These are phyloP conservation scores for Fistulinella cinereoalba DNA, from an alignment of 1,284 basidiomycete species.

Conservation along the genomic window DNA sequence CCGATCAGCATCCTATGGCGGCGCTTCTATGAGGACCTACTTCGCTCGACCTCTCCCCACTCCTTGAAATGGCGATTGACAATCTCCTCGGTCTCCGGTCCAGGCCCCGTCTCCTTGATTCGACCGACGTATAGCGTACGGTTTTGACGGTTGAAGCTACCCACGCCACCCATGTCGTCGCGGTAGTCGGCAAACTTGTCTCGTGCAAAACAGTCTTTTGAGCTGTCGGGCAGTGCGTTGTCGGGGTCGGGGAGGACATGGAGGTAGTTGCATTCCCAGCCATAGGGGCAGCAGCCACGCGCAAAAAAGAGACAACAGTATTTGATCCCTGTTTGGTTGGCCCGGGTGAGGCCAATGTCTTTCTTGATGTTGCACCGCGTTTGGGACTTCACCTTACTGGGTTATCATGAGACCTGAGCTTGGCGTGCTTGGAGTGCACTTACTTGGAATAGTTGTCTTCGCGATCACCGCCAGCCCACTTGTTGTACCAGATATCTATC, in stretches of 20 bases:
- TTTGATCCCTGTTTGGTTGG: slow-evolving; percentile 86
- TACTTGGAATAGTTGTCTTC: slow-evolving; percentile 93
- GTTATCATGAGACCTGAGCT: slow-evolving; percentile 3
- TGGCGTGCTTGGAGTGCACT: slow-evolving; percentile 28
- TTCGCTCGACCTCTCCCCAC: slow-evolving; percentile 93
- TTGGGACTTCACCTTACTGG: slow-evolving; percentile 90
- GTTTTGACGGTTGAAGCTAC: slow-evolving; percentile 92
- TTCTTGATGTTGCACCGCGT: slow-evolving; percentile 86
- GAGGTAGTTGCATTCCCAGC: slow-evolving; percentile 94
- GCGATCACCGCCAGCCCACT: slow-evolving; percentile 95
- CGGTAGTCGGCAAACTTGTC: slow-evolving; percentile 98
- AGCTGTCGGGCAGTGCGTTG: slow-evolving; percentile 78
- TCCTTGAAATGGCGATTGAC: slow-evolving; percentile 92
- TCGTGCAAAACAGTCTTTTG: slow-evolving; percentile 94
- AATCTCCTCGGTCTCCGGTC: slow-evolving; percentile 86
- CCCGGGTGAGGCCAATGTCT: slow-evolving; percentile 91
- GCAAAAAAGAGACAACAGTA: slow-evolving; percentile 97
- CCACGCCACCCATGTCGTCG: slow-evolving; percentile 99
- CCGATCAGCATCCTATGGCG: slow-evolving; percentile 6
- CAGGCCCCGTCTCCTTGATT: slow-evolving; percentile 88
- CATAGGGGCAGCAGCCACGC: slow-evolving; percentile 95
- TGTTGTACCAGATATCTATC: slow-evolving; percentile 97
- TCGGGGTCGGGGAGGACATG: slow-evolving; percentile 81
- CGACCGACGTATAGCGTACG: slow-evolving; percentile 93
- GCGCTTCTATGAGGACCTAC: slow-evolving; percentile 49